Evolutionary conservation across 140 eudicot species (phyloP).

Genomic region (Bidens hawaiensis): DNA sequence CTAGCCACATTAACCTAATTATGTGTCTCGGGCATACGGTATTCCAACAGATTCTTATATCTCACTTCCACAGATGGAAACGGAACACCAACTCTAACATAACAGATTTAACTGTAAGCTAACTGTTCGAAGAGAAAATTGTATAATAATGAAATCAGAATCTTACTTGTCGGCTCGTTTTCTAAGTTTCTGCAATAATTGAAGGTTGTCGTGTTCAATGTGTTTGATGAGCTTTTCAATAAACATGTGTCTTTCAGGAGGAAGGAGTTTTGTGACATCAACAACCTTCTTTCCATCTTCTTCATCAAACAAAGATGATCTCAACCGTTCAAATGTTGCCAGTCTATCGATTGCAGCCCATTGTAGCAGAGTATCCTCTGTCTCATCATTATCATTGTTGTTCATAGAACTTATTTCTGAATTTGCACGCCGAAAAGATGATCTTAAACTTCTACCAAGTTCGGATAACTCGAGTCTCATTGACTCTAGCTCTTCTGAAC

Average conservation of each 20-base stretch:
- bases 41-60: too few species aligned
- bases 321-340: conserved; percentile 34
- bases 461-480: conserved; percentile 24
- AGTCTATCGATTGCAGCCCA: conserved; percentile 33
- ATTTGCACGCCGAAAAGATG: conserved; percentile 18
- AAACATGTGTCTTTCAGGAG: conserved; percentile 37
- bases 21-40: too few species aligned
- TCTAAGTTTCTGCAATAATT: conserved; percentile 37
- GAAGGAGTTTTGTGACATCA: conserved; percentile 34
- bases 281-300: conserved; percentile 34
- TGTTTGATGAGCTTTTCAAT: conserved; percentile 46
- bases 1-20: too few species aligned
- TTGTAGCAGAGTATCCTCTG: conserved; percentile 1
- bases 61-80: conserved; percentile 51
- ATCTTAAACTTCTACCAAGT: conserved; percentile 34
- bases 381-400: conserved; percentile 18
- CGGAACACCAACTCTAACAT: conserved; percentile 45
- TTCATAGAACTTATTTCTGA: conserved; percentile 10
- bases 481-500: conserved; percentile 28
- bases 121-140: not conserved
- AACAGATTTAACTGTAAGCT: conserved; percentile 4
- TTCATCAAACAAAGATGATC: conserved; percentile 31
- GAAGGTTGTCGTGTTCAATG: conserved; percentile 44
- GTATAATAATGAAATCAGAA: not conserved
- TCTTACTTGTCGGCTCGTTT: conserved; percentile 43